Conservation (phyloP, 768 basidiomycete species). For the Boletus rubroflammeus region DNA sequence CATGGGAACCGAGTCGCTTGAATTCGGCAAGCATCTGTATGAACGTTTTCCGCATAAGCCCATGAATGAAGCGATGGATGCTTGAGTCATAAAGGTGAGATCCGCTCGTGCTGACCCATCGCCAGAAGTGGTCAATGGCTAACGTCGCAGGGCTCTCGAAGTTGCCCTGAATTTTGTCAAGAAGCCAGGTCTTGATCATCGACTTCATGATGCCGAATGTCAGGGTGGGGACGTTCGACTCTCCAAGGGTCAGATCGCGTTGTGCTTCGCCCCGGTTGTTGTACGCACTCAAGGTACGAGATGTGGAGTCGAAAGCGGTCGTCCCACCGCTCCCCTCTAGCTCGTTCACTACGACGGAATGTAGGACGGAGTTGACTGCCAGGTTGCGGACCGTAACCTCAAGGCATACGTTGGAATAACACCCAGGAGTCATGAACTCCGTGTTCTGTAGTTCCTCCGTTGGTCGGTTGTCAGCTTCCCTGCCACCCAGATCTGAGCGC, state of each 20-base stretch:
- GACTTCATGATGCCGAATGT: conserved; percentile 81
- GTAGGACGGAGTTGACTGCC: conserved; percentile 90
- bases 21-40: conserved; percentile 96
- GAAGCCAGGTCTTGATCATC: conserved; percentile 88
- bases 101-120: conserved; percentile 87
- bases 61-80: conserved; percentile 88
- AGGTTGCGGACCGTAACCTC: conserved; percentile 88
- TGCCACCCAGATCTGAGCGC: conserved; percentile 88
- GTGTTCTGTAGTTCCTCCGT: conserved; percentile 77
- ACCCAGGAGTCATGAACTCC: conserved; percentile 80
- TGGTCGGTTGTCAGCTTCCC: conserved; percentile 79
- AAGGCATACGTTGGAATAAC: conserved; percentile 90
- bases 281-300: conserved; percentile 89
- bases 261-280: conserved; percentile 58
- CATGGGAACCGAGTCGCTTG: conserved; percentile 87
- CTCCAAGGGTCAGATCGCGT: conserved; percentile 79
- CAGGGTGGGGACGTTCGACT: conserved; percentile 82
- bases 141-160: conserved; percentile 63
- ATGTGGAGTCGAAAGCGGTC: conserved; percentile 90
- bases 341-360: conserved; percentile 94
- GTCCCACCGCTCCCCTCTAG: conserved; percentile 93
- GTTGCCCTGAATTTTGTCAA: conserved; percentile 75
- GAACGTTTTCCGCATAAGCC: conserved; percentile 97
- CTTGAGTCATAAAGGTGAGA: conserved; percentile 91
- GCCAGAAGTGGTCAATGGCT: conserved; percentile 92